phyloP scores from a whole-genome alignment of 805 yeast genomes.

The Saccharomycopsis lassenensis region DNA sequence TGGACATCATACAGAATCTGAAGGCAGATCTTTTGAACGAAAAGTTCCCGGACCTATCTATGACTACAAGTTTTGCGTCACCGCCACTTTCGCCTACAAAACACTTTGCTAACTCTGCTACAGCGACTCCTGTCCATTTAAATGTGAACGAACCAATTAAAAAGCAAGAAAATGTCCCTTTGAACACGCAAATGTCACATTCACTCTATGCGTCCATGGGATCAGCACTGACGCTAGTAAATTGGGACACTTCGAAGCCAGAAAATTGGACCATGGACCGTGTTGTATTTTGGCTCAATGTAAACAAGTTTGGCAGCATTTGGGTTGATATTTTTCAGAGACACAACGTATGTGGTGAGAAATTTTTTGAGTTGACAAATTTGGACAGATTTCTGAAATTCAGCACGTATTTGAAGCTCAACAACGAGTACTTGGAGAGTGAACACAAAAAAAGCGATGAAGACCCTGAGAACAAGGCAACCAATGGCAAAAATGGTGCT shows the following conservation, averaged over 20 bases:
- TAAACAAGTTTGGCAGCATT: constrained; percentile 55
- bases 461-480: neutral
- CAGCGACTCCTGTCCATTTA: constrained; percentile 2
- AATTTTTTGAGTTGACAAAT: constrained; percentile 56
- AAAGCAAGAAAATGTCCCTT: neutral
- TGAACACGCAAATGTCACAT: neutral
- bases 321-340: constrained; percentile 62
- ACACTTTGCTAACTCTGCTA: constrained; percentile 3
- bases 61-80: constrained; percentile 13
- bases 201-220: neutral
- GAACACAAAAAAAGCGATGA: constrained; percentile 19
- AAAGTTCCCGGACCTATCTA: constrained; percentile 16
- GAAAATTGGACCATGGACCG: constrained; percentile 64
- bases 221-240: constrained; percentile 19
- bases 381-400: constrained; percentile 45
- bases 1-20: neutral
- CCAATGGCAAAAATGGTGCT: neutral
- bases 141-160: neutral
- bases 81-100: constrained; percentile 15
- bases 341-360: constrained; percentile 47
- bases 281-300: constrained; percentile 56
- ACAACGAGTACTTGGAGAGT: constrained; percentile 17
- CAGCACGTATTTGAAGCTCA: constrained; percentile 24
- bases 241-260: constrained; percentile 43
- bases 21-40: constrained; percentile 16